Evolutionary conservation across 2,329 filamentous ascomycete species (phyloP).

Genomic region (Alternaria angustiovoidea): DNA sequence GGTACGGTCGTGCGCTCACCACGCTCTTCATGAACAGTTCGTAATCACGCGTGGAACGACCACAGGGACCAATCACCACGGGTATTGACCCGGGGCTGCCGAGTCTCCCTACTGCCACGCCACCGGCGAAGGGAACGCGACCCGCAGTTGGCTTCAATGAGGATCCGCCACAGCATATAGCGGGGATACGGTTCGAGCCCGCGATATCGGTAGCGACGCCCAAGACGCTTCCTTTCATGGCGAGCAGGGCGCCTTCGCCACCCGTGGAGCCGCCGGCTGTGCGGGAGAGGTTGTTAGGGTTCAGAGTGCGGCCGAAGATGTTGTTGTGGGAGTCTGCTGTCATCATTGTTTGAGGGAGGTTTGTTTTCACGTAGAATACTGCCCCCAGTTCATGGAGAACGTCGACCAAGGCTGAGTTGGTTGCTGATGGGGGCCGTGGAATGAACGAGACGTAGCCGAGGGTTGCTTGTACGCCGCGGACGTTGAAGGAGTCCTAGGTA

Average conservation of each 20-base stretch:
- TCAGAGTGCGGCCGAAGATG: constrained; percentile 68
- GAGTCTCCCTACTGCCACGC: constrained; percentile 39
- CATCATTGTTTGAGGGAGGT: constrained; percentile 60
- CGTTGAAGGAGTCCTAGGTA: constrained; percentile 64
- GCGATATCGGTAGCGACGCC: constrained; percentile 71
- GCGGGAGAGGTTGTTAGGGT: constrained; percentile 67
- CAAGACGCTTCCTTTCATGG: constrained; percentile 65
- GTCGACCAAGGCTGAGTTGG: constrained; percentile 49
- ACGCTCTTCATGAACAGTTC: constrained; percentile 55
- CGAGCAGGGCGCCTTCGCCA: constrained; percentile 69
- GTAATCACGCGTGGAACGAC: constrained; percentile 53
- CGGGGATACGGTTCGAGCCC: constrained; percentile 77
- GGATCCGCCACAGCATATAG: constrained; percentile 70
- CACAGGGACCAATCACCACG: constrained; percentile 56
- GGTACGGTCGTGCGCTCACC: constrained; percentile 54
- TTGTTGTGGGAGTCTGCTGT: constrained; percentile 66
- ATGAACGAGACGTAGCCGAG: constrained; percentile 64
- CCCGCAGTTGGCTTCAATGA: constrained; percentile 63
- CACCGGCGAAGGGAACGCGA: constrained; percentile 56
- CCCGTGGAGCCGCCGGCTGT: constrained; percentile 72
- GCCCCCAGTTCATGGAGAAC: constrained; percentile 54
- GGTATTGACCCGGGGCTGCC: constrained; percentile 44
- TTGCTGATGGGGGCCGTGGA: constrained; percentile 37
- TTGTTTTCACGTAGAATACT: constrained; percentile 63
- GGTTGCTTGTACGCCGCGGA: constrained; percentile 65